Conservation (phyloP, 371 early-diverging fungal genomes). For the Saksenaea oblongispora region DNA sequence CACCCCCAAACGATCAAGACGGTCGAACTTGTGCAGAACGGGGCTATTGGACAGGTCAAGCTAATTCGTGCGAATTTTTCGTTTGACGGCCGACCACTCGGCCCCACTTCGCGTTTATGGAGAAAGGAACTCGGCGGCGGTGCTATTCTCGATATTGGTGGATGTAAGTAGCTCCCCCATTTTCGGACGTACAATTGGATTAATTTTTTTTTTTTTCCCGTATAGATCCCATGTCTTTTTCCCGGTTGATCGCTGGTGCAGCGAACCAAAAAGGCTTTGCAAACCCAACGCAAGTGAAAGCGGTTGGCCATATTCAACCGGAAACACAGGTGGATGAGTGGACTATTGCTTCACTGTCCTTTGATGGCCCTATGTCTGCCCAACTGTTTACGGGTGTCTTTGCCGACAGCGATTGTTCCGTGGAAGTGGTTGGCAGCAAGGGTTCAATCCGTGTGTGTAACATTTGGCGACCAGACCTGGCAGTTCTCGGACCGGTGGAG, state of each 20-base stretch:
- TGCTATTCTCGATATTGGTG: slow-evolving; percentile 51
- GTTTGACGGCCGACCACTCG: slow-evolving; percentile 37
- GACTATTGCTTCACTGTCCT: slow-evolving; percentile 38
- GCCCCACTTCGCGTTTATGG: slow-evolving; percentile 43
- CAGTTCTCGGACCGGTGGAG: slow-evolving; percentile 33
- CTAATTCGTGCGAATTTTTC: slow-evolving; percentile 40
- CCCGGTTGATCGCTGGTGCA: slow-evolving; percentile 44
- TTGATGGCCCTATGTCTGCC: slow-evolving; percentile 34
- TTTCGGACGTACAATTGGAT: not conserved
- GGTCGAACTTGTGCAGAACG: slow-evolving; percentile 29
- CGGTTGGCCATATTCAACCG: slow-evolving; percentile 37
- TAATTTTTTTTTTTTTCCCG: not conserved
- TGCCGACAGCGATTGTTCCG: slow-evolving; percentile 37
- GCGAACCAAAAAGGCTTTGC: slow-evolving; percentile 14
- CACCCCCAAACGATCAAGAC: slow-evolving; percentile 46
- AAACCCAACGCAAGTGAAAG: slow-evolving; percentile 38
- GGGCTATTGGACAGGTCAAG: slow-evolving; percentile 42
- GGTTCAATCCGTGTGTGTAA: slow-evolving; percentile 35
- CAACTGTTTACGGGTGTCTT: slow-evolving; percentile 46
- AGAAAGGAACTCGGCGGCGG: slow-evolving; percentile 50
- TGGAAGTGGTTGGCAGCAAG: slow-evolving; percentile 38
- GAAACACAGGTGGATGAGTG: slow-evolving; percentile 52
- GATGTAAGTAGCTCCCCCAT: slow-evolving; percentile 31
- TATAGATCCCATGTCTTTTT: slow-evolving; percentile 48
- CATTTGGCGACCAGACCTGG: slow-evolving; percentile 50